Conservation (phyloP, 2,329 filamentous ascomycete genomes). For the Aaosphaeria arxii region DNA sequence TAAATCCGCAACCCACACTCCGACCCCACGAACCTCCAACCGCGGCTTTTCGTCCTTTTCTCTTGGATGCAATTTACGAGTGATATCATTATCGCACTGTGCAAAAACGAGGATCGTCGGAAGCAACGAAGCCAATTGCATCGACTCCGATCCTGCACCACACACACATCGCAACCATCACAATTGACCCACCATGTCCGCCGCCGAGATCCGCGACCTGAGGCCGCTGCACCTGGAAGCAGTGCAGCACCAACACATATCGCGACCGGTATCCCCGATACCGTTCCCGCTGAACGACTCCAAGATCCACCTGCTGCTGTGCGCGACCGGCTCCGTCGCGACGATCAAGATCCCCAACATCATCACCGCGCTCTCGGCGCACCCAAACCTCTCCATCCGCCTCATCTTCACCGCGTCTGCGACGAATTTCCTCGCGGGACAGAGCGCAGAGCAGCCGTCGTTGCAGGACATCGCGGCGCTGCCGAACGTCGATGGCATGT, state of each 20-base stretch:
- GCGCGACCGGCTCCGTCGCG: slow-evolving; percentile 73
- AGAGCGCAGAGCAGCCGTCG: slow-evolving; percentile 73
- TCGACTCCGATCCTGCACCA: too few species aligned
- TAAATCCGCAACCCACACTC: too few species aligned
- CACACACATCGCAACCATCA: too few species aligned
- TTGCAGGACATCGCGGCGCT: slow-evolving; percentile 57
- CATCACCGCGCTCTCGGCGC: slow-evolving; percentile 51
- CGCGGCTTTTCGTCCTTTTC: too few species aligned
- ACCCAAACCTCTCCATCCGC: slow-evolving; percentile 69
- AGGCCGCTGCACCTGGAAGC: slow-evolving; percentile 26
- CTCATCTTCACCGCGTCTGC: slow-evolving; percentile 76
- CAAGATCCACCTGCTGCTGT: slow-evolving; percentile 60
- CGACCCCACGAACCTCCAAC: too few species aligned
- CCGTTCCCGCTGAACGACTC: slow-evolving; percentile 26
- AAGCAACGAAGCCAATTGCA: too few species aligned
- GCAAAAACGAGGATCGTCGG: too few species aligned
- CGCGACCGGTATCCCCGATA: slow-evolving; percentile 13
- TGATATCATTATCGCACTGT: too few species aligned
- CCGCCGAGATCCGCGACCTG: slow-evolving; percentile 16
- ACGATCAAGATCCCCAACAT: slow-evolving; percentile 70
- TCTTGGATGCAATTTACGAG: too few species aligned
- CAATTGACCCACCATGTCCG: slow-evolving; percentile 13
- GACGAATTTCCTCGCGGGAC: slow-evolving; percentile 70
- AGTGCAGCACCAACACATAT: slow-evolving; percentile 17
- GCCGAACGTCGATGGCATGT: slow-evolving; percentile 75